Evolutionary conservation across 1,139 yeast genomes (phyloP), one percentile per base, ranked within the genome.

Genomic region (Hyphopichia khmerensis): DNA sequence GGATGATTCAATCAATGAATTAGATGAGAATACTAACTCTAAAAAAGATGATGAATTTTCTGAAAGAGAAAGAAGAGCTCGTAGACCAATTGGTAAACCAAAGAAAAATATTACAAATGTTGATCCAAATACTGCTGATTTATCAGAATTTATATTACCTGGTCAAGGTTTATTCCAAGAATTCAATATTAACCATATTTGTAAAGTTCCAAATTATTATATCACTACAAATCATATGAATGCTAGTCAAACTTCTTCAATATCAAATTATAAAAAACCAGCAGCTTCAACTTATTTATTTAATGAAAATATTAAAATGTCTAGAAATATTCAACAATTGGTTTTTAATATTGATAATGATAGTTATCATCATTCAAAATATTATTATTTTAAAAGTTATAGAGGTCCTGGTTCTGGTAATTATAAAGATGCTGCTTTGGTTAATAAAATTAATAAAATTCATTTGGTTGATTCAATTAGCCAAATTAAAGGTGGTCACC

Each of bases 331-430:
- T 29, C 72, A 67, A 38, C 75, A 61, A 49, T 57, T 71, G 35
- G 63, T 64, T 4, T 60, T 64, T 39, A 65, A 62, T 47, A 65
- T 61, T 43, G 76, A 72, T 41, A 63, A 57, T 43, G 76, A 69
- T 40, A 59, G 59, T 34, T 57, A 59, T 47, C 60, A 60, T 43
- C 67, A 64, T 43, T 55, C 67, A 33, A 72, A 67, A 46, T 73
- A 72, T 48, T 72, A 62, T 49, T 73, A 72, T 48, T 60, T 67
- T 14, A 69, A 69, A 47, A 56, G 65, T 21, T 70, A 70, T 46
- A 57, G 78, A 36, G 78, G 79, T 0, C 76, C 77, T 4, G 77
- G 77, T 1, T 67, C 73, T 43, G 77, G 79, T 3, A 72, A 71
- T 47, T 73, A 71, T 48, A 73, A 73, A 48, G 79, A 73, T 52